These are phyloP conservation scores for Lablab purpureus DNA, from an alignment of 306 rosid species.

Conservation along the genomic window DNA sequence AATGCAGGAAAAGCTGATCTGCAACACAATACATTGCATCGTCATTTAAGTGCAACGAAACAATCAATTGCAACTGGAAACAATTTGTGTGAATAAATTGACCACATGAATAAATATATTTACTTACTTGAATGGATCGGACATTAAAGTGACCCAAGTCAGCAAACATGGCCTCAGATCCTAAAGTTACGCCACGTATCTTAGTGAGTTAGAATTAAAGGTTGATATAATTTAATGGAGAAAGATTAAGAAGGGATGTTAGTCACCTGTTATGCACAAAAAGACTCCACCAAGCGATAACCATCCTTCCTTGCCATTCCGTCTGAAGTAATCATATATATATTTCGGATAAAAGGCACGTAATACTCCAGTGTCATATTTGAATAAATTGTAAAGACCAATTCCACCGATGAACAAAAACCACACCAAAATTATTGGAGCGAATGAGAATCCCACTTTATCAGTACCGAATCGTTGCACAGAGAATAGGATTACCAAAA, in stretches of 20 bases:
- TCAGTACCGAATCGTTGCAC: conserved; percentile 59
- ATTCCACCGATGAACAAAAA: conserved; percentile 53
- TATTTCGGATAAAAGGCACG: conserved; percentile 59
- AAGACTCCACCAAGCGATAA: conserved; percentile 61
- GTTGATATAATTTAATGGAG: background rate
- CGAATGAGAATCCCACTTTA: conserved; percentile 57
- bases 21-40: conserved; percentile 25
- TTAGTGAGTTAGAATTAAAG: conserved; percentile 15
- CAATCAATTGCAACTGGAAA: background rate
- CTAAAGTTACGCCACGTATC: conserved; percentile 40
- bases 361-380: conserved; percentile 52
- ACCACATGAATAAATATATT: conserved; percentile 41
- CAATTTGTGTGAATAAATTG: too few species aligned
- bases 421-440: conserved; percentile 50
- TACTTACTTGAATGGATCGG: conserved; percentile 74
- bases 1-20: conserved; percentile 55
- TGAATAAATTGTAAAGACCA: conserved; percentile 57
- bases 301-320: conserved; percentile 61
- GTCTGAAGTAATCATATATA: conserved; percentile 55
- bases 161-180: conserved; percentile 95
- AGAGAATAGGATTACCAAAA: conserved; percentile 42
- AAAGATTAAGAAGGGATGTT: background rate
- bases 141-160: conserved; percentile 90
- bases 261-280: conserved; percentile 53
- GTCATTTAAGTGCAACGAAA: background rate